Evolutionary conservation across 2,329 filamentous ascomycete genomes (phyloP).

Genomic region (Monosporascus sp.): DNA sequence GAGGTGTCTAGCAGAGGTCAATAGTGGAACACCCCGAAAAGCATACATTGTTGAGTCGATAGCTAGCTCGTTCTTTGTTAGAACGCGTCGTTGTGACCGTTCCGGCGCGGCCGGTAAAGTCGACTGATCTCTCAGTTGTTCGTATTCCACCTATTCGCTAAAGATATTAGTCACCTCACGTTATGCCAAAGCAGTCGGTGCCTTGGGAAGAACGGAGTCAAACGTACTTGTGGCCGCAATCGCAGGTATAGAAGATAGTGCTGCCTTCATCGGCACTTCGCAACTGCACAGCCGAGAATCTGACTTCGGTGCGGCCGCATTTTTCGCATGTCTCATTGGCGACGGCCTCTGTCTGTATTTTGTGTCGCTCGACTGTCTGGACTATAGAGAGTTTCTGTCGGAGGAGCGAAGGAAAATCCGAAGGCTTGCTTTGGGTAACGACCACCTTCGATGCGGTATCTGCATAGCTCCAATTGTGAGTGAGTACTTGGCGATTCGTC

Average conservation of each 20-base stretch:
- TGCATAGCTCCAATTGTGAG: slow-evolving; percentile 26
- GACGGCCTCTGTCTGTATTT: slow-evolving; percentile 68
- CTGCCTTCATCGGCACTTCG: slow-evolving; percentile 92
- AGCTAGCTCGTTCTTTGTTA: slow-evolving; percentile 1
- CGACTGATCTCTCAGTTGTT: slow-evolving; percentile 40
- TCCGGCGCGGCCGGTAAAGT: neutral
- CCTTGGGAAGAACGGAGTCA: neutral
- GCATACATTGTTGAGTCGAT: slow-evolving; percentile 10
- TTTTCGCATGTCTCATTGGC: slow-evolving; percentile 67
- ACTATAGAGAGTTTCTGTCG: slow-evolving; percentile 84
- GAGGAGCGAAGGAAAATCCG: slow-evolving; percentile 85
- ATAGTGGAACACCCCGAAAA: slow-evolving; percentile 16
- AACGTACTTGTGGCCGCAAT: slow-evolving; percentile 77
- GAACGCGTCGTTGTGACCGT: slow-evolving; percentile 1
- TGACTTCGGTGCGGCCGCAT: slow-evolving; percentile 78
- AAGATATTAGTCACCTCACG: neutral
- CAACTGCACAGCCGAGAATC: slow-evolving; percentile 78
- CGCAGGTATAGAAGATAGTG: slow-evolving; percentile 85
- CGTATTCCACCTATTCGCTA: slow-evolving; percentile 34
- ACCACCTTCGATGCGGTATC: slow-evolving; percentile 74
- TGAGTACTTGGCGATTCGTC: neutral
- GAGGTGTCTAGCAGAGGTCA: slow-evolving; percentile 15
- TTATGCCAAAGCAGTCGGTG: slow-evolving; percentile 6
- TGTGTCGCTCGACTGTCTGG: slow-evolving; percentile 73
- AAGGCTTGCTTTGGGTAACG: slow-evolving; percentile 78